These are phyloP conservation scores for Herpotrichia juniperi DNA, from an alignment of 2,329 filamentous ascomycete genomes.

Conservation along the genomic window DNA sequence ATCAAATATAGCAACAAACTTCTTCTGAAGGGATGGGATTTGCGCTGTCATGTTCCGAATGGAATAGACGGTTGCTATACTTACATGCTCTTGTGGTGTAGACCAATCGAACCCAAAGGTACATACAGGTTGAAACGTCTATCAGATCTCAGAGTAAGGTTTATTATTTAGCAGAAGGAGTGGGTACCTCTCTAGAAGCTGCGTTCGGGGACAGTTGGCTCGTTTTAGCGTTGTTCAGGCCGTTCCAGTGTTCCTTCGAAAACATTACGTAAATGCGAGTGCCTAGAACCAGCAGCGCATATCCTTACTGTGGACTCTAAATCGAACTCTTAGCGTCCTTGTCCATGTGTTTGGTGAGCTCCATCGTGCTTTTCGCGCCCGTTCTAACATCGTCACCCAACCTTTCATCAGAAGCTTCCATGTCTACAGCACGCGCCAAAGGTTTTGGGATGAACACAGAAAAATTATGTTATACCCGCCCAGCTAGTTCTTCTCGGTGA, in stretches of 20 bases:
- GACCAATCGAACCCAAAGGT: conserved; percentile 7
- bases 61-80: conserved; percentile 5
- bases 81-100: conserved; percentile 5
- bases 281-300: conserved; percentile 1
- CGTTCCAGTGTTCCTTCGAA: conserved; percentile 5
- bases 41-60: conserved; percentile 4
- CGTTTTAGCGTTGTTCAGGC: not conserved
- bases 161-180: not conserved
- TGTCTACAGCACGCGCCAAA: not conserved
- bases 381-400: conserved; percentile 1
- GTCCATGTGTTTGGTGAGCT: not conserved
- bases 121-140: conserved; percentile 7
- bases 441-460: not conserved
- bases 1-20: conserved; percentile 3
- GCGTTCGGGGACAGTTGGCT: conserved; percentile 3
- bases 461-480: too few species aligned
- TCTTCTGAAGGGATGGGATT: not conserved
- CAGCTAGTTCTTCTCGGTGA: too few species aligned
- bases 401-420: conserved; percentile 5
- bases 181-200: conserved; percentile 1
- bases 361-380: not conserved
- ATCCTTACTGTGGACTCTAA: not conserved
- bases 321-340: not conserved
- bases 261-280: conserved; percentile 4
- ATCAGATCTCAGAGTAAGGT: not conserved